phyloP scores from a whole-genome alignment of 2,329 filamentous ascomycete genomes.

The Hymenotorrendiella dingleyae region DNA sequence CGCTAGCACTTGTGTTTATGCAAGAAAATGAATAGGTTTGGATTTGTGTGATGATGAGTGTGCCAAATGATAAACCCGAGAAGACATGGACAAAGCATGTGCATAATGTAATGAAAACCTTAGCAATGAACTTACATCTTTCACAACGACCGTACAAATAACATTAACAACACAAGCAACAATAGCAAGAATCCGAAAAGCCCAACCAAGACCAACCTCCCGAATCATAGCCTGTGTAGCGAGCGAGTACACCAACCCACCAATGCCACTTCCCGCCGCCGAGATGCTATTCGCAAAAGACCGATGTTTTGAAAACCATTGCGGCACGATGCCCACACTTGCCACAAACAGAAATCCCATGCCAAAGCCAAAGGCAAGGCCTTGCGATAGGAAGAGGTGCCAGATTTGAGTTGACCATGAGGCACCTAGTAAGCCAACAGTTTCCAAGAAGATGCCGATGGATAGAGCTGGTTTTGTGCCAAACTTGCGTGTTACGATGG shows the following conservation, averaged over 20 bases:
- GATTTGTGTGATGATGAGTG: no score
- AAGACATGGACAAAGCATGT: not conserved
- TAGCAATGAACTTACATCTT: slow-evolving; percentile 38
- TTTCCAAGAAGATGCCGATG: slow-evolving; percentile 58
- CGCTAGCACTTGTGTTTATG: no score
- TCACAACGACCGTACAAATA: slow-evolving; percentile 55
- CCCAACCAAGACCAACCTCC: slow-evolving; percentile 46
- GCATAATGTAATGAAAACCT: not conserved
- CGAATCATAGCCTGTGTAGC: slow-evolving; percentile 50
- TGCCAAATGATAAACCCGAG: not conserved
- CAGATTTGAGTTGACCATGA: slow-evolving; percentile 64
- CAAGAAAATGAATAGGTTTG: no score
- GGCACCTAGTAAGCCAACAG: slow-evolving; percentile 60
- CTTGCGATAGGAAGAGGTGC: slow-evolving; percentile 72
- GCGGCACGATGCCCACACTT: slow-evolving; percentile 55
- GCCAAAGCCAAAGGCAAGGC: slow-evolving; percentile 69
- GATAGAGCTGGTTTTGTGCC: slow-evolving; percentile 61
- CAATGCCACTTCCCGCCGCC: slow-evolving; percentile 62
- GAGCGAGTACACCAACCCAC: slow-evolving; percentile 55
- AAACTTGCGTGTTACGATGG: slow-evolving; percentile 43
- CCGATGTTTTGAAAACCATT: slow-evolving; percentile 53
- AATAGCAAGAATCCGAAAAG: slow-evolving; percentile 49
- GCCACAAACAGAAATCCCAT: slow-evolving; percentile 69
- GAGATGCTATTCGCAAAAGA: slow-evolving; percentile 58
- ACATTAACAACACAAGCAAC: slow-evolving; percentile 59